Evolutionary conservation across 345 rosid species (phyloP).

Genomic region (Alliaria petiolata): DNA sequence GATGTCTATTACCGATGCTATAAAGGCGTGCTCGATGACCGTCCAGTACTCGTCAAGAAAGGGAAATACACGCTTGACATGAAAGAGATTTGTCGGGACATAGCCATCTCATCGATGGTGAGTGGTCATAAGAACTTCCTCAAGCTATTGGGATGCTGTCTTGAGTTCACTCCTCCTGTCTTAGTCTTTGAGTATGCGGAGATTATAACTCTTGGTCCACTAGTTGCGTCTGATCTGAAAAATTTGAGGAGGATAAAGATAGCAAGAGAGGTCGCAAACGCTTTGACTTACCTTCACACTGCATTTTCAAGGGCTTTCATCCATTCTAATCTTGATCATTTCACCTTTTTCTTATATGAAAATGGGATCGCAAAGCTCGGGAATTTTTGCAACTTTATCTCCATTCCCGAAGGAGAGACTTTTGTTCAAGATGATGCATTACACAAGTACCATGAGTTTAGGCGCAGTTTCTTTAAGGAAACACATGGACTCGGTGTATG

Average conservation of each 20-base stretch:
- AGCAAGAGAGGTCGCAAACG: conserved; percentile 21
- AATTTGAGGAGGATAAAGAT: conserved; percentile 15
- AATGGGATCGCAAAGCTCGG: conserved; percentile 20
- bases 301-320: conserved; percentile 14
- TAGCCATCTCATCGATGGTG: conserved; percentile 24
- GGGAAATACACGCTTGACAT: conserved; percentile 18
- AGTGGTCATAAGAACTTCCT: conserved; percentile 29
- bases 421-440: conserved; percentile 17
- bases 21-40: conserved; percentile 22
- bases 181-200: conserved; percentile 27
- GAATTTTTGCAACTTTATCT: conserved; percentile 21
- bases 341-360: conserved; percentile 15
- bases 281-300: conserved; percentile 28
- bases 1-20: conserved; percentile 23
- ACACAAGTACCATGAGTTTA: conserved; percentile 5
- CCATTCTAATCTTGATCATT: conserved; percentile 10
- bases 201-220: conserved; percentile 26
- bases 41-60: conserved; percentile 27
- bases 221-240: neutral
- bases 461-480: conserved; percentile 1
- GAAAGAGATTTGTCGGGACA: conserved; percentile 17
- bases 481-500: conserved; percentile 28
- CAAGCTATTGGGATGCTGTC: conserved; percentile 25
- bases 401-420: conserved; percentile 22
- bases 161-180: conserved; percentile 22